Evolutionary conservation across 306 rosid species (phyloP), one percentile per base, ranked within the genome.

Genomic region (Astragalus membranaceus): DNA sequence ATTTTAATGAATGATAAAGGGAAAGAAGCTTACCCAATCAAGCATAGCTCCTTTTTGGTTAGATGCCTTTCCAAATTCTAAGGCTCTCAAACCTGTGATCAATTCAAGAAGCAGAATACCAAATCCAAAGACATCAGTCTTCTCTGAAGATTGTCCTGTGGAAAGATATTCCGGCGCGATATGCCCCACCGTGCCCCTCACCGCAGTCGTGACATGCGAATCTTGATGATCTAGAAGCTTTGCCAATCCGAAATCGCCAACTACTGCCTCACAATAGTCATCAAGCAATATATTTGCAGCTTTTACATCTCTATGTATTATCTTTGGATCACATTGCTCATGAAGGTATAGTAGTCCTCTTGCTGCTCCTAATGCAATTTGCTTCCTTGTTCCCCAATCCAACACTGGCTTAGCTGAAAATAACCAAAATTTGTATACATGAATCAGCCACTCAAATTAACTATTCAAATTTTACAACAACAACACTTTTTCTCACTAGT

Each of bases 291-390:
- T 90, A 57, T 92, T 92, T 39, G 98, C 98, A 46, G 98, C 98
- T 74, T 92, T 92, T 53, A 92, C 98, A 76, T 92, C 98, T 74
- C 98, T 83, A 53, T 92, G 98, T 68, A 92, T 92, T 47, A 92
- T 89, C 79, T 92, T 92, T 4, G 98, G 98, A 68, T 92, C 98
- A 82, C 98, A 92, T 48, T 92, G 98, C 77, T 92, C 98, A 64
- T 92, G 98, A 52, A 92, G 95, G 73, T 92, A 92, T 57, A 90
- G 36, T 12, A 92, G 81, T 69, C 98, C 98, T 73, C 98, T 89
- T 52, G 82, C 96, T 23, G 98, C 93, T 69, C 98, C 98, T 32
- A 92, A 47, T 13, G 96, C 86, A 49, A 92, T 92, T 68, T 92
- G 90, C 84, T 92, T 92, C 81, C 98, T 85, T 12, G 93, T 86